Conservation (phyloP, 192 early-diverging fungal genomes). For the Backusella macrospora region DNA sequence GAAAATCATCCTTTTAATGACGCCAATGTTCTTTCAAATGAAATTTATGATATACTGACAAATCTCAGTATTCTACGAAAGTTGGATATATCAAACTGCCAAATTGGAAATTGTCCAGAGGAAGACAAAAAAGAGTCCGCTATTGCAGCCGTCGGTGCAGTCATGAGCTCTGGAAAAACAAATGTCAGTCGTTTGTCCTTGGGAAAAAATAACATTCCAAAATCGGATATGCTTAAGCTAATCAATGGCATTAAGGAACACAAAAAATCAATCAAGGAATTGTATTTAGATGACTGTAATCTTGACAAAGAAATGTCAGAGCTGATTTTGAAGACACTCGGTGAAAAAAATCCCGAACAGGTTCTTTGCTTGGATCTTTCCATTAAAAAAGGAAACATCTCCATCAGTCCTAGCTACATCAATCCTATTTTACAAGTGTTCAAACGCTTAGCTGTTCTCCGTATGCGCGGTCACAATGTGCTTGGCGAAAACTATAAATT, state of each 20-base stretch:
- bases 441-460: constrained; percentile 15
- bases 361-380: constrained; percentile 14
- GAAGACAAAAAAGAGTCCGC: background rate
- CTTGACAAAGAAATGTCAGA: constrained; percentile 17
- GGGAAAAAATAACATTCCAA: background rate
- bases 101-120: background rate
- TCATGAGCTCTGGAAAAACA: constrained; percentile 2
- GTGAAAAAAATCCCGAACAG: constrained; percentile 3
- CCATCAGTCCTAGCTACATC: background rate
- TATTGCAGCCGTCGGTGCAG: background rate
- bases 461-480: constrained; percentile 20
- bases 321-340: background rate
- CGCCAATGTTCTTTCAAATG: background rate
- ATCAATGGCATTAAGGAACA: constrained; percentile 8
- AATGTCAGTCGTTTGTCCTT: background rate
- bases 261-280: constrained; percentile 8
- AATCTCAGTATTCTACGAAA: background rate
- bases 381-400: background rate
- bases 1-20: background rate
- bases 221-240: constrained; percentile 4
- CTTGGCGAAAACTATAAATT: constrained; percentile 10
- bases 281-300: constrained; percentile 10
- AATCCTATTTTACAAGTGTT: constrained; percentile 18
- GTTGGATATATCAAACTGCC: background rate
- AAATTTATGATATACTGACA: background rate